phyloP scores from a whole-genome alignment of 352 stramenopile species.

The Phytopythium ostracodes region DNA sequence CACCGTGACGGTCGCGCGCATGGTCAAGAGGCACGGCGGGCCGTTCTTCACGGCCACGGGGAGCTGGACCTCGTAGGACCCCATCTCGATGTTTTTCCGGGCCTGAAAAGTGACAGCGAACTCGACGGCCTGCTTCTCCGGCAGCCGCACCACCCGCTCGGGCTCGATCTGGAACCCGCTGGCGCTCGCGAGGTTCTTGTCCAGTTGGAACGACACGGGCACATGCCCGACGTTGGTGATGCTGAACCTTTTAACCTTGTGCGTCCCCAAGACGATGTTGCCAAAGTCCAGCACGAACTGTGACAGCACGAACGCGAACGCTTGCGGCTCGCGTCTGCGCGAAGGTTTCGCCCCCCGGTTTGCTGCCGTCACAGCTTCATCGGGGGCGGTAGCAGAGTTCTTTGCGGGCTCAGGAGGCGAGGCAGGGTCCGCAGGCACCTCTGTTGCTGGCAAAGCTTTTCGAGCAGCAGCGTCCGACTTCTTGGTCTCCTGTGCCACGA shows the following conservation, averaged over 20 bases:
- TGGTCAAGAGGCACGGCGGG: conserved; percentile 76
- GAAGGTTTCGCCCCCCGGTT: conserved; percentile 12
- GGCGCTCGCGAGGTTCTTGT: conserved; percentile 88
- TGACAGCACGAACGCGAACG: conserved; percentile 79
- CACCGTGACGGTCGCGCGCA: conserved; percentile 89
- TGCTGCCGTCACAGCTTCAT: neutral
- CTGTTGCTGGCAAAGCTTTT: neutral
- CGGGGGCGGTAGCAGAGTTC: neutral
- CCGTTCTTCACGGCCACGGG: conserved; percentile 90
- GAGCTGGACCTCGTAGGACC: conserved; percentile 73
- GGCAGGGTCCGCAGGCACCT: neutral
- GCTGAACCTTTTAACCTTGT: conserved; percentile 90
- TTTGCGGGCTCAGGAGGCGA: neutral
- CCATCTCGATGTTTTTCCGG: conserved; percentile 81
- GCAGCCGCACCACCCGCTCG: conserved; percentile 90
- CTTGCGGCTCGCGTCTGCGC: conserved; percentile 29
- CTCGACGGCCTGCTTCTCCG: conserved; percentile 84
- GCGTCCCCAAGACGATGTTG: conserved; percentile 90
- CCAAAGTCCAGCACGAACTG: conserved; percentile 93
- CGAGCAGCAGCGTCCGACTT: conserved; percentile 11
- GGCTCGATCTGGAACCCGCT: conserved; percentile 92
- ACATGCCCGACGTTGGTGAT: conserved; percentile 90
- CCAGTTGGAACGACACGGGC: conserved; percentile 86
- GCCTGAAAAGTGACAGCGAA: conserved; percentile 92
- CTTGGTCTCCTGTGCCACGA: conserved; percentile 50